These are phyloP conservation scores for Russula sp. DNA, from an alignment of 768 basidiomycete species.

Conservation along the genomic window DNA sequence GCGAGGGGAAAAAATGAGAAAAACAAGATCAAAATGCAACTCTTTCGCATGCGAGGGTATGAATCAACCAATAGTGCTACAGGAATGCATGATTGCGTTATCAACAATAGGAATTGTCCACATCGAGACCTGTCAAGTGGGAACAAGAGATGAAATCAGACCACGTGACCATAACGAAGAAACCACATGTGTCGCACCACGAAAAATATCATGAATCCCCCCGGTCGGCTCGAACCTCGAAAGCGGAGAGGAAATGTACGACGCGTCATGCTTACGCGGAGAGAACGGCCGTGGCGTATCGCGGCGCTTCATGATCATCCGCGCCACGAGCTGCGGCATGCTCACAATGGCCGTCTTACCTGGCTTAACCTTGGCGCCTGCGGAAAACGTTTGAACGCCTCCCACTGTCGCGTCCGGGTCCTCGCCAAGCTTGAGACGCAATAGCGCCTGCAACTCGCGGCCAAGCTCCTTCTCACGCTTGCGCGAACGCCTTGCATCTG, in stretches of 20 bases:
- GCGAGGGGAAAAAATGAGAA: not conserved
- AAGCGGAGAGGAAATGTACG: constrained; percentile 37
- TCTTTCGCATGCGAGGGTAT: constrained; percentile 26
- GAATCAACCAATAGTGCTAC: constrained; percentile 29
- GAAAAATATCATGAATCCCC: constrained; percentile 8
- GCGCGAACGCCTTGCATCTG: constrained; percentile 45
- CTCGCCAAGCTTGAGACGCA: constrained; percentile 52
- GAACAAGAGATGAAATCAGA: not conserved
- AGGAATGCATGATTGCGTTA: constrained; percentile 30
- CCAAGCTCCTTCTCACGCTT: constrained; percentile 54
- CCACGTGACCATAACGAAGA: not conserved
- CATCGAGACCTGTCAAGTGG: not conserved
- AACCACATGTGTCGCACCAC: constrained; percentile 10
- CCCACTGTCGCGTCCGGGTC: constrained; percentile 30
- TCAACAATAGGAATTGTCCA: constrained; percentile 24
- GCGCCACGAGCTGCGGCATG: constrained; percentile 46
- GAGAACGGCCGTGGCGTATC: constrained; percentile 42
- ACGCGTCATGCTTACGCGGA: constrained; percentile 36
- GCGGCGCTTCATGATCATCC: constrained; percentile 47
- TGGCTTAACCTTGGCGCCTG: not conserved
- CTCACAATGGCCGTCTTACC: constrained; percentile 31
- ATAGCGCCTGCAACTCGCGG: constrained; percentile 53
- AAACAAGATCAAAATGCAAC: constrained; percentile 17
- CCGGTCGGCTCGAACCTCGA: constrained; percentile 23
- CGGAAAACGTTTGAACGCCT: constrained; percentile 22